phyloP scores from a whole-genome alignment of 192 early-diverging fungal genomes.

The Podila epicladia region DNA sequence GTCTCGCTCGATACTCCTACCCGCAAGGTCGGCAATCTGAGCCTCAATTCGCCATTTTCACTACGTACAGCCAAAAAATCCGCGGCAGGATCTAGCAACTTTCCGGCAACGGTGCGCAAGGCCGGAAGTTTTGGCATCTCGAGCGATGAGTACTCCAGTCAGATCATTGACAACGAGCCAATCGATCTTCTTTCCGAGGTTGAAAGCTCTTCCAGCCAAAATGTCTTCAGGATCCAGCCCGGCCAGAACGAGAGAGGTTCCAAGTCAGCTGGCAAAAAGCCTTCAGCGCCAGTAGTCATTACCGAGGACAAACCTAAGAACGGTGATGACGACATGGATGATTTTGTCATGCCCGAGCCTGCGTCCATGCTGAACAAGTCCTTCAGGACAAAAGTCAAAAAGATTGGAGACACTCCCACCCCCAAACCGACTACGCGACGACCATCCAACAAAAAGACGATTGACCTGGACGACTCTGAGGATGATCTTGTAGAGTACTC shows the following conservation, averaged over 20 bases:
- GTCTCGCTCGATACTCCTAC: constrained; percentile 43
- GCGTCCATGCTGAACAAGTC: constrained; percentile 30
- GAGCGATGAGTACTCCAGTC: neutral
- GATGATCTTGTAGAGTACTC: constrained; percentile 4
- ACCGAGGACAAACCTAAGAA: neutral
- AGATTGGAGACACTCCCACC: neutral
- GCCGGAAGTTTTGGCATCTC: neutral
- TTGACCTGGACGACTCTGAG: constrained; percentile 30
- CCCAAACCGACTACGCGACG: neutral
- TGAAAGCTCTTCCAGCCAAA: constrained; percentile 38
- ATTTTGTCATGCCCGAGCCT: constrained; percentile 35
- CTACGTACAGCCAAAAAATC: neutral
- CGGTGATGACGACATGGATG: constrained; percentile 31
- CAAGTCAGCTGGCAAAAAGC: neutral
- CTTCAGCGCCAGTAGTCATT: neutral
- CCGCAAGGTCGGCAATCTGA: constrained; percentile 24
- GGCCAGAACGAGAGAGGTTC: constrained; percentile 8
- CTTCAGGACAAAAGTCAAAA: constrained; percentile 9
- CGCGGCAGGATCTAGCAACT: too few species aligned
- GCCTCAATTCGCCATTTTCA: constrained; percentile 12
- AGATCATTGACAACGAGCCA: neutral
- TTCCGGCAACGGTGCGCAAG: neutral
- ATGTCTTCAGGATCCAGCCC: constrained; percentile 31
- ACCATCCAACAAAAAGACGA: neutral
- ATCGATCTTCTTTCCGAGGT: constrained; percentile 6